Percentiles rank a stretch among this genome's conserved stretches.
Conservation (phyloP, 192 early-diverging fungal genomes). For the Coemansia umbellata region DNA sequence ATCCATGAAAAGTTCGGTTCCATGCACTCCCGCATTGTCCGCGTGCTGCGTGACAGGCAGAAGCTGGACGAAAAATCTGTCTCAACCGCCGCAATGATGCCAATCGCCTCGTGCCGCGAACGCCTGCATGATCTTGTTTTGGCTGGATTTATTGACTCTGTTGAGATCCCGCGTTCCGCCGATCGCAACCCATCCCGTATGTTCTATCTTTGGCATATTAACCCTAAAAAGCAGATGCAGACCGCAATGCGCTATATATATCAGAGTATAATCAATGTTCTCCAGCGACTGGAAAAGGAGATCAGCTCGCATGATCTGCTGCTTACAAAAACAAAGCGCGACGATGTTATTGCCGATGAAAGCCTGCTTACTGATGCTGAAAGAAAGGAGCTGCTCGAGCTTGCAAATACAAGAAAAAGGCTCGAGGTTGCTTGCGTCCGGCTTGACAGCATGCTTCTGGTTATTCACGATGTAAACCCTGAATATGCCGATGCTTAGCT, state of each 20-base stretch:
- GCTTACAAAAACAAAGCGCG: conserved; percentile 60
- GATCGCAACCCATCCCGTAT: conserved; percentile 74
- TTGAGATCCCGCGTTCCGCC: conserved; percentile 67
- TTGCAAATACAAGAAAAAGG: conserved; percentile 43
- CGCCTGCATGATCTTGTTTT: conserved; percentile 55
- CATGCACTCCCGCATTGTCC: conserved; percentile 57
- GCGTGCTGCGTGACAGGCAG: conserved; percentile 65
- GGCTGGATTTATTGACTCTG: conserved; percentile 49
- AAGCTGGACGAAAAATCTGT: conserved; percentile 74
- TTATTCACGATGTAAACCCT: conserved; percentile 37
- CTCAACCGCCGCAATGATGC: conserved; percentile 64
- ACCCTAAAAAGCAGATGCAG: conserved; percentile 49
- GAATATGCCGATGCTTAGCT: conserved; percentile 1
- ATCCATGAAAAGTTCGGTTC: conserved; percentile 60
- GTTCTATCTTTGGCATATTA: conserved; percentile 67
- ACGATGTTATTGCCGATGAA: conserved; percentile 58
- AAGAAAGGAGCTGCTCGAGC: conserved; percentile 40
- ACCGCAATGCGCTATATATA: conserved; percentile 53
- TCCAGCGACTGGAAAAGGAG: conserved; percentile 55
- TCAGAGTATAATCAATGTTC: conserved; percentile 56
- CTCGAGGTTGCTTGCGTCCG: conserved; percentile 49
- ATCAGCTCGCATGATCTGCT: conserved; percentile 45
- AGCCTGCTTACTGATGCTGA: conserved; percentile 53
- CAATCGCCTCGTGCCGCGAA: conserved; percentile 59
- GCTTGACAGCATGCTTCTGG: conserved; percentile 40